Evolutionary conservation across 2,329 filamentous ascomycete genomes (phyloP).

Genomic region (Microsporum canis): DNA sequence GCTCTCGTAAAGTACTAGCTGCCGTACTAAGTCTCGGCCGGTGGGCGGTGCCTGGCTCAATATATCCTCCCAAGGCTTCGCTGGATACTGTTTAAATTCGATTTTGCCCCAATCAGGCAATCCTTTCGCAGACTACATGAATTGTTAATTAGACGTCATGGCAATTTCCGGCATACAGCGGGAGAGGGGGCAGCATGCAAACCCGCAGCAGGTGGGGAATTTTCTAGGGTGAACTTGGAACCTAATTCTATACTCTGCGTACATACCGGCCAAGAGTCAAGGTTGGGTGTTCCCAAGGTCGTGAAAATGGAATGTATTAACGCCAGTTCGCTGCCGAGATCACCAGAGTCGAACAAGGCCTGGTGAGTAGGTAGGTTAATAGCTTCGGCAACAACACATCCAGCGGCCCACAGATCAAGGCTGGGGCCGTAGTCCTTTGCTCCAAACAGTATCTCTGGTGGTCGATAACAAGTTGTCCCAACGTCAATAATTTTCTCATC

Average conservation of each 20-base stretch:
- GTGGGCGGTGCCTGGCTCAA: slow-evolving; percentile 48
- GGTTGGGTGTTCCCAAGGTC: slow-evolving; percentile 74
- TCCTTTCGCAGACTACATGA: slow-evolving; percentile 26
- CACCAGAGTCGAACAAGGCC: slow-evolving; percentile 73
- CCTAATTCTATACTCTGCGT: background rate
- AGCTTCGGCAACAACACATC: slow-evolving; percentile 72
- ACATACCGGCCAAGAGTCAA: slow-evolving; percentile 67
- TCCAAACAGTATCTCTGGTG: slow-evolving; percentile 84
- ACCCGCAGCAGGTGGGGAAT: slow-evolving; percentile 2
- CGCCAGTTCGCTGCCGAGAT: slow-evolving; percentile 82
- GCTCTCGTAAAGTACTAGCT: slow-evolving; percentile 63
- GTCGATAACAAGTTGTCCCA: slow-evolving; percentile 80
- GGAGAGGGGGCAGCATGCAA: background rate
- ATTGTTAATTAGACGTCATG: background rate
- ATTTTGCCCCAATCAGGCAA: slow-evolving; percentile 83
- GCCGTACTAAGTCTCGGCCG: slow-evolving; percentile 54
- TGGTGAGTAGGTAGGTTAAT: slow-evolving; percentile 38
- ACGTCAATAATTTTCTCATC: slow-evolving; percentile 77
- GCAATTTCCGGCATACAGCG: background rate
- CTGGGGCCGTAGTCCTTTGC: slow-evolving; percentile 57
- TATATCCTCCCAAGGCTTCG: slow-evolving; percentile 56
- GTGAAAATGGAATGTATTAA: slow-evolving; percentile 88
- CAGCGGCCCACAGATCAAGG: slow-evolving; percentile 83
- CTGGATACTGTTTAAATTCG: slow-evolving; percentile 64
- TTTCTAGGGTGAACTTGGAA: background rate